phyloP scores from a whole-genome alignment of 2,329 filamentous ascomycete genomes.

The Lachnellula arida region DNA sequence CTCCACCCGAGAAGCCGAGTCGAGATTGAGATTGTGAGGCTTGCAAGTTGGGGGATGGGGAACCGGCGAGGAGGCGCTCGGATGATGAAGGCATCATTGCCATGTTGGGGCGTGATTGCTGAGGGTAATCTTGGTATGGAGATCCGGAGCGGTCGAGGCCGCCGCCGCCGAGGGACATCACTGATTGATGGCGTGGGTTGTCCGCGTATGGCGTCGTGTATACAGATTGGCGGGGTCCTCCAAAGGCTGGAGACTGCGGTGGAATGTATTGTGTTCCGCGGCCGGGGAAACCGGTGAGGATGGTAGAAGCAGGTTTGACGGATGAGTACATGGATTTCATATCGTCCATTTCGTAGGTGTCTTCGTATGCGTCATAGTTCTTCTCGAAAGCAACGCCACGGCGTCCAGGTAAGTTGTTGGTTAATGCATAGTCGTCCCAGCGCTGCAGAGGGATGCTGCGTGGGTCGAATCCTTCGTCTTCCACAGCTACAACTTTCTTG shows the following conservation, averaged over 20 bases:
- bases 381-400: constrained; percentile 70
- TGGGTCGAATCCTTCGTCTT: constrained; percentile 83
- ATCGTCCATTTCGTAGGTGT: constrained; percentile 94
- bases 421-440: constrained; percentile 91
- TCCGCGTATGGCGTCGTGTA: constrained; percentile 46
- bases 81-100: constrained; percentile 47
- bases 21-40: constrained; percentile 35
- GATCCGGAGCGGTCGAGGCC: constrained; percentile 45
- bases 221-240: constrained; percentile 37
- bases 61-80: constrained; percentile 33
- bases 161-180: constrained; percentile 56
- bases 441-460: constrained; percentile 88
- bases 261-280: constrained; percentile 65
- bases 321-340: constrained; percentile 96
- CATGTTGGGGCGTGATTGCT: constrained; percentile 52
- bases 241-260: constrained; percentile 73
- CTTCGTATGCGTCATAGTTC: constrained; percentile 61
- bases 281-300: constrained; percentile 76
- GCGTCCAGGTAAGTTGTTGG: constrained; percentile 86
- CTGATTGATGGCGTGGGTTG: constrained; percentile 62
- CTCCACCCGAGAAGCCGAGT: constrained; percentile 39
- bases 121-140: constrained; percentile 52
- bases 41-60: constrained; percentile 20
- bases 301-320: constrained; percentile 77
- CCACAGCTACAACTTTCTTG: constrained; percentile 84